A percentile compares a stretch with the other conserved stretches of the same genome.
phyloP scores from a whole-genome alignment of 2,329 filamentous ascomycete species.

The Akanthomyces dipterigenus region DNA sequence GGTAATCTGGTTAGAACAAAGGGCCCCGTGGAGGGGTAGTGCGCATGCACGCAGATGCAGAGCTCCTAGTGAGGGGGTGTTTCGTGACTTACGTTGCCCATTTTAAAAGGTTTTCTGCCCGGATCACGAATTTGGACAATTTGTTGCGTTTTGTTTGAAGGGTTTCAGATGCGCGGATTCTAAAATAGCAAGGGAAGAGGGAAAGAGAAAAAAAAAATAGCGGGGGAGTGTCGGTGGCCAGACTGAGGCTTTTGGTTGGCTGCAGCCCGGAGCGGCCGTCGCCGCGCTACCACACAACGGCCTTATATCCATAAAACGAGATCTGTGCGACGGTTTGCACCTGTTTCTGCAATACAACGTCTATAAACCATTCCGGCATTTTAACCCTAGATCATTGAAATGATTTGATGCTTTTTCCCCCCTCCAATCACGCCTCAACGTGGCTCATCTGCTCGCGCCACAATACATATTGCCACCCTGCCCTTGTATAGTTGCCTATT shows the following conservation, averaged over 20 bases:
- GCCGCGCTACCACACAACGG: not conserved
- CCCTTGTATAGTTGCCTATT: not conserved
- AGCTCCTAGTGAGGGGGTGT: not conserved
- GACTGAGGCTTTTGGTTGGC: conserved; percentile 6
- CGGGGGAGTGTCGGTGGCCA: not conserved
- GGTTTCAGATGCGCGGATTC: not conserved
- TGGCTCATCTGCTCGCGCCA: not conserved
- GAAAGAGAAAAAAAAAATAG: conserved; percentile 9
- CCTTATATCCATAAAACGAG: not conserved
- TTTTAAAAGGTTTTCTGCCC: not conserved
- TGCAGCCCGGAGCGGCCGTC: not conserved
- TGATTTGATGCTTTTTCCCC: too few species aligned
- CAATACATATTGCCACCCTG: not conserved
- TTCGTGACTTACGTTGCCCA: conserved; percentile 12
- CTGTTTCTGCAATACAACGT: not conserved
- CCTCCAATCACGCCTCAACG: not conserved
- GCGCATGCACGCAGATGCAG: not conserved
- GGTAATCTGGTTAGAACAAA: not conserved
- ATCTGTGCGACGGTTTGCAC: not conserved
- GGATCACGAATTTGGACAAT: not conserved
- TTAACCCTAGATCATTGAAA: too few species aligned
- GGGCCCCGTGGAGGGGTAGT: not conserved
- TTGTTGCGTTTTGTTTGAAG: not conserved
- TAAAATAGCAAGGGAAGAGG: not conserved
- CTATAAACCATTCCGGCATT: not conserved